A percentile compares a stretch with the other conserved stretches of the same genome.
phyloP scores from a whole-genome alignment of 192 early-diverging fungal species.

The Chytriomyces confervae region DNA sequence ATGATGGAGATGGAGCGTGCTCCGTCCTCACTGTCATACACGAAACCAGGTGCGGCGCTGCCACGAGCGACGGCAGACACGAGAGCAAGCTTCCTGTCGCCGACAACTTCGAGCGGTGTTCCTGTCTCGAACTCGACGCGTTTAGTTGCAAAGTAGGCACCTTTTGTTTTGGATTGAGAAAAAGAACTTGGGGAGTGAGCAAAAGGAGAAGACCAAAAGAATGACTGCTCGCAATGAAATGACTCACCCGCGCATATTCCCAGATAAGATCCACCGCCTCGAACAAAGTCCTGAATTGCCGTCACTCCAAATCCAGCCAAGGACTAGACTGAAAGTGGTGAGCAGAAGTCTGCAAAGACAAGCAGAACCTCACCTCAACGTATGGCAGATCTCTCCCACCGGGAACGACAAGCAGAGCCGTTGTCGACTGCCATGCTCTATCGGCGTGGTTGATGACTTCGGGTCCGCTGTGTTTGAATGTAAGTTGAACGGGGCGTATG shows the following conservation, averaged over 20 bases:
- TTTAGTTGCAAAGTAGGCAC: constrained; percentile 79
- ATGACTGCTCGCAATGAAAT: no score
- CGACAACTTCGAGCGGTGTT: constrained; percentile 67
- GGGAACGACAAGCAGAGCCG: constrained; percentile 84
- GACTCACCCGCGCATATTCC: constrained; percentile 78
- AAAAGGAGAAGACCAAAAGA: no score
- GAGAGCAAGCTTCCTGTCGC: constrained; percentile 75
- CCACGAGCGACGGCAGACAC: constrained; percentile 74
- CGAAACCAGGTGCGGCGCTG: constrained; percentile 79
- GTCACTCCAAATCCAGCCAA: constrained; percentile 63
- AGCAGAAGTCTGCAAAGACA: neutral
- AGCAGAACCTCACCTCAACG: constrained; percentile 39
- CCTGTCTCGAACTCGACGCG: constrained; percentile 81
- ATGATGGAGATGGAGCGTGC: constrained; percentile 65
- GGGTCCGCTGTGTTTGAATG: constrained; percentile 47
- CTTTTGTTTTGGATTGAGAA: constrained; percentile 35
- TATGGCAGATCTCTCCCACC: constrained; percentile 90
- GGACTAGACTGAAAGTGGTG: constrained; percentile 28
- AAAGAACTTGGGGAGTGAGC: no score
- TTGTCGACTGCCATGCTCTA: constrained; percentile 85
- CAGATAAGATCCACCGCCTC: constrained; percentile 80
- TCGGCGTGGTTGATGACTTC: constrained; percentile 66
- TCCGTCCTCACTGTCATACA: constrained; percentile 81
- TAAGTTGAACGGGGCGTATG: neutral
- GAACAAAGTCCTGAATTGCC: constrained; percentile 71